Evolutionary conservation across 2,329 filamentous ascomycete genomes (phyloP).

Genomic region (Rhynchosporium secalis): DNA sequence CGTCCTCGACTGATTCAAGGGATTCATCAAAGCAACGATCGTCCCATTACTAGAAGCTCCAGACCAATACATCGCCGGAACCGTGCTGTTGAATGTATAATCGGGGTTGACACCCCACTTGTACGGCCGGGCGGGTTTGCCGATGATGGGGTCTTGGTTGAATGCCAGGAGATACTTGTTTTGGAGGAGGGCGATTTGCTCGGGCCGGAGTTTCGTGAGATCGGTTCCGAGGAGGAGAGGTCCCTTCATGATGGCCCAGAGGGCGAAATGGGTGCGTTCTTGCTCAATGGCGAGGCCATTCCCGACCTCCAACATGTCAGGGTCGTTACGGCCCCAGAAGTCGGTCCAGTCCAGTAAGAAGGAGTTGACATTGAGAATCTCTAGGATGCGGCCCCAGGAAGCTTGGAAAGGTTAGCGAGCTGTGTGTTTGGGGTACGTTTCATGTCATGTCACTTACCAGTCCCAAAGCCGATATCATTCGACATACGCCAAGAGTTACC

Average conservation of each 20-base stretch:
- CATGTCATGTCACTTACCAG: not conserved
- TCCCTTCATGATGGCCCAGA: constrained; percentile 33
- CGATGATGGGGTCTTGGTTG: constrained; percentile 39
- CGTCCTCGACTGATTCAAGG: constrained; percentile 34
- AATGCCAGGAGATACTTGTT: constrained; percentile 14
- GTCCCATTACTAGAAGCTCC: constrained; percentile 46
- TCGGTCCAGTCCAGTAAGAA: constrained; percentile 41
- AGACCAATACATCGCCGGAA: constrained; percentile 52
- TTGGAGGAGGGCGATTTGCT: constrained; percentile 36
- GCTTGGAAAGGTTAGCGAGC: constrained; percentile 46
- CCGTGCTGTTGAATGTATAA: constrained; percentile 49
- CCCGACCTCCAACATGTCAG: constrained; percentile 39
- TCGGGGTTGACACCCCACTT: constrained; percentile 50
- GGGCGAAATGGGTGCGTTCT: constrained; percentile 27
- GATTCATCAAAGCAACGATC: constrained; percentile 31
- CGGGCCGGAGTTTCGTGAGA: constrained; percentile 15
- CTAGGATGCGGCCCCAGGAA: constrained; percentile 37
- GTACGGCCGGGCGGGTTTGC: constrained; percentile 44
- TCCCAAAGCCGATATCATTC: too few relatives aligned
- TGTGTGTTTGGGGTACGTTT: not conserved
- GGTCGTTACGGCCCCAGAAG: constrained; percentile 42
- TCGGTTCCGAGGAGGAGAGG: constrained; percentile 33
- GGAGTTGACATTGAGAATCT: constrained; percentile 43
- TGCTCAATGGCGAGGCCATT: constrained; percentile 40
- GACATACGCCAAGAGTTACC: too few relatives aligned